Conservation (phyloP, 169 alveolate genomes). For the Eimeria necatrix region DNA sequence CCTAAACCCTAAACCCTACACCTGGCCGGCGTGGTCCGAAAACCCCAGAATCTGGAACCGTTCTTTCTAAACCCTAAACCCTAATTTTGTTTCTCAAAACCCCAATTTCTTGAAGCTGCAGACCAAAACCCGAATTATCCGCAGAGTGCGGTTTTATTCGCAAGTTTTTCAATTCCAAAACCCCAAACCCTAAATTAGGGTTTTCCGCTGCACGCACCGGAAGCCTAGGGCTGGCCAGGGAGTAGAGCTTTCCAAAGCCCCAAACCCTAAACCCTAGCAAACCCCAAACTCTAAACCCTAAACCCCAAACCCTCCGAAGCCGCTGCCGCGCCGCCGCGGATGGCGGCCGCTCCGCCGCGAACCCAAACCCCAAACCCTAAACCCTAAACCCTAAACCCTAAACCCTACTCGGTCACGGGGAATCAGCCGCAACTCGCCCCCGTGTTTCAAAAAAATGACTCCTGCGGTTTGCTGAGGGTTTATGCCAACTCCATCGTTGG, state of each 20-base stretch:
- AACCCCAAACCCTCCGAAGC: background rate
- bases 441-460: constrained; percentile 92
- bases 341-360: background rate
- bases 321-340: background rate
- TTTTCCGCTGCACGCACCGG: no score
- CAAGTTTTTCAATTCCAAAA: background rate
- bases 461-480: constrained; percentile 94
- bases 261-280: no score
- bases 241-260: no score
- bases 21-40: background rate
- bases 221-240: no score
- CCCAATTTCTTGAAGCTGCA: background rate
- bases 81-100: background rate
- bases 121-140: background rate
- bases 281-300: background rate
- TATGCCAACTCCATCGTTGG: constrained; percentile 94
- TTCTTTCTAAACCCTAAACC: background rate
- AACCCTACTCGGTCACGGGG: constrained; percentile 95
- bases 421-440: constrained; percentile 93
- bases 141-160: background rate
- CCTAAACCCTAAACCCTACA: constrained; percentile 34
- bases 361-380: background rate
- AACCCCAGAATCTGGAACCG: background rate
- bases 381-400: background rate
- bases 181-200: background rate